Evolutionary conservation across 768 basidiomycete species (phyloP).

Genomic region (Amyloporia xantha): DNA sequence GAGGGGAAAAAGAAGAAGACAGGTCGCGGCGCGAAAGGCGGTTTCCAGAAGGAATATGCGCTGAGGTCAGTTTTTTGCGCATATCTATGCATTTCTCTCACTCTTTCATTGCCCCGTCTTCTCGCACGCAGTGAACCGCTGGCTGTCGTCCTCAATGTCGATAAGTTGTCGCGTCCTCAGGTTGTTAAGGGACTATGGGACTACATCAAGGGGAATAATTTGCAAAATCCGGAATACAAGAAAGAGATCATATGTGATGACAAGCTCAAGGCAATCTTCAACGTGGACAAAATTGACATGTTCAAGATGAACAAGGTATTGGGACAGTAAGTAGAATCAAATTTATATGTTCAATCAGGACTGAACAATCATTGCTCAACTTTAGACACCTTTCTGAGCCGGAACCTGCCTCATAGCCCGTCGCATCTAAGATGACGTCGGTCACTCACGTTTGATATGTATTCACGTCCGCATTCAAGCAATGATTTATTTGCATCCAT

Average conservation of each 20-base stretch:
- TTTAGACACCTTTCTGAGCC: conserved; percentile 18
- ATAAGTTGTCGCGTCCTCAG: conserved; percentile 77
- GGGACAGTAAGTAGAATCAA: conserved; percentile 48
- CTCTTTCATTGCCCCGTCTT: too few species aligned
- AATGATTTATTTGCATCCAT: not conserved
- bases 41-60: conserved; percentile 71
- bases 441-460: not conserved
- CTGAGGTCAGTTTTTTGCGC: conserved; percentile 48
- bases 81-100: not conserved
- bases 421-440: not conserved
- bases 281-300: conserved; percentile 81
- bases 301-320: conserved; percentile 93
- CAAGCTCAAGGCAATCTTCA: conserved; percentile 66
- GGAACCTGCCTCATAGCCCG: not conserved
- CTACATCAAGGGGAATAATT: conserved; percentile 72
- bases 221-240: conserved; percentile 83
- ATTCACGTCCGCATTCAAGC: not conserved
- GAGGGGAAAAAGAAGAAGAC: conserved; percentile 39
- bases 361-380: not conserved
- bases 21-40: conserved; percentile 47
- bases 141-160: conserved; percentile 57
- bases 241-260: conserved; percentile 83
- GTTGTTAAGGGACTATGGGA: conserved; percentile 89
- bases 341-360: not conserved
- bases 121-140: conserved; percentile 53